Evolutionary conservation across 805 yeast species (phyloP), one percentile per base, ranked within the genome.

Genomic region (Candida xyloterini): DNA sequence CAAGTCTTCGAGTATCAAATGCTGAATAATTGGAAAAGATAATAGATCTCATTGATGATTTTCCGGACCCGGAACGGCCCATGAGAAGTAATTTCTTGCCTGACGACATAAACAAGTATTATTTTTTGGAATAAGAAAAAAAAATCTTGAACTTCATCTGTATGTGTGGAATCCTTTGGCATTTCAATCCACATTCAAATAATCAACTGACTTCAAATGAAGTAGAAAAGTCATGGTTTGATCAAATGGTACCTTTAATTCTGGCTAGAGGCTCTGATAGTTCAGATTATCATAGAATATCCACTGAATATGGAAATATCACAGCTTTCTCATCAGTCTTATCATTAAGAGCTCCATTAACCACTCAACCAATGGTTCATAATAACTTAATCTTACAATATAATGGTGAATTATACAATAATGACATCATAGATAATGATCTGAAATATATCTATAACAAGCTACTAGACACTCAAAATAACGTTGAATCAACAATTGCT

Each of bases 51-150:
- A 93, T 93, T 2, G 97, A 89, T 3, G 96, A 88, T 62, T 93
- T 93, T 1, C 99, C 99, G 5, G 96, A 87, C 30, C 99, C 98
- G 20, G 95, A 83, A 31, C 98, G 83, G 66, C 98, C 97, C 80
- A 81, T 82, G 21, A 81, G 66, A 28, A 81, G 68, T 28, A 82
- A 68, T 56, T 82, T 82, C 61, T 79, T 78, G 41, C 84, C 73
- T 5, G 57, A 56, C 25, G 56, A 48, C 58, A 53, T 53, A 11
- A 38, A 21, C 21, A 25, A 25, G 27, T 28, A 13, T 10, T 20
- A 18, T 38, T 38, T 38, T 38, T 38, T 27, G 27, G 8, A 20
- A 23, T 23, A 10, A 23, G 16, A 30, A 30, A 30, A 24, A 30
- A 28, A 8, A 15, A 27, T 21, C 20, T 21, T 18, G n/a, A 15